These are phyloP conservation scores for Neurospora hispaniola DNA, from an alignment of 495 filamentous ascomycete species.

Conservation along the genomic window DNA sequence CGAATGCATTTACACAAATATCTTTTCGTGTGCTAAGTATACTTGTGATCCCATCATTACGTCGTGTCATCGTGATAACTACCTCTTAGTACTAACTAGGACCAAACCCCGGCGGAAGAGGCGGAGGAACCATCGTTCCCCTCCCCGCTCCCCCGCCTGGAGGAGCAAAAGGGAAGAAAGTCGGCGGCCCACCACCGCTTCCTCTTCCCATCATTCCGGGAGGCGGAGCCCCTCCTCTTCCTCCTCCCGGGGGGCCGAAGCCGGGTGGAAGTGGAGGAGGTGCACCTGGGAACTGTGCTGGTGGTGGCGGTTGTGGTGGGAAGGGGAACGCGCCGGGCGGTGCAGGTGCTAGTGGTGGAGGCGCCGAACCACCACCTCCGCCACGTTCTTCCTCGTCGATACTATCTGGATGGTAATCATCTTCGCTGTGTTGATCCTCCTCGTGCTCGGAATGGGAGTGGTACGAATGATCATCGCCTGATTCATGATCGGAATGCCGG, in stretches of 20 bases:
- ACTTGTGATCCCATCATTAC: background rate
- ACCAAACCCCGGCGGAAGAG: background rate
- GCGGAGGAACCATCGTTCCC: background rate
- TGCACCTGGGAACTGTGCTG: background rate
- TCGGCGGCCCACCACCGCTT: background rate
- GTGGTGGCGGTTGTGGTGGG: background rate
- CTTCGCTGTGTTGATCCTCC: background rate
- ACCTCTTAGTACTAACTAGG: background rate
- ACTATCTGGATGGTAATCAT: background rate
- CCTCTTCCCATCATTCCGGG: background rate
- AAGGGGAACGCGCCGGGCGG: background rate
- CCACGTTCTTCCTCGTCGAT: background rate
- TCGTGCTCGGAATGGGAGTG: background rate
- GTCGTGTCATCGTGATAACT: background rate
- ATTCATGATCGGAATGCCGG: background rate
- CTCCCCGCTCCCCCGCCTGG: background rate
- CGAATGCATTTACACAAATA: background rate
- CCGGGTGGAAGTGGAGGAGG: background rate
- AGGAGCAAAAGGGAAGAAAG: background rate
- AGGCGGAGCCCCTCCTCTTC: background rate
- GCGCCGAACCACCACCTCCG: background rate
- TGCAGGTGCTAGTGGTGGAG: background rate
- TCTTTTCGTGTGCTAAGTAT: background rate
- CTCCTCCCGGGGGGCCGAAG: background rate
- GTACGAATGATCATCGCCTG: background rate